Conservation (phyloP, 257 asterid genomes). For the Salvia splendens region DNA sequence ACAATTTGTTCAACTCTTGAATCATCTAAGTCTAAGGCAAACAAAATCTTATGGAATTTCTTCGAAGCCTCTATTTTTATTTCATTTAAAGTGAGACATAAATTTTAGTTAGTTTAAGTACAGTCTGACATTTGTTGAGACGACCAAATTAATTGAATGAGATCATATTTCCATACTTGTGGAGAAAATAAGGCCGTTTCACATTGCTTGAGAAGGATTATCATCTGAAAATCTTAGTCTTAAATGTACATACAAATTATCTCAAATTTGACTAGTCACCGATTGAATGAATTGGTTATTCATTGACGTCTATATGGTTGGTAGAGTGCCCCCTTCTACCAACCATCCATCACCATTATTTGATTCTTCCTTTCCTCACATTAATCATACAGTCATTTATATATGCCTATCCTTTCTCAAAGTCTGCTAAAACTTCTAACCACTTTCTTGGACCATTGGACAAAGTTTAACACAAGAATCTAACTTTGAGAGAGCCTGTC, state of each 20-base stretch:
- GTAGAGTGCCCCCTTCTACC: constrained; percentile 30
- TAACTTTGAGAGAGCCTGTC: background rate
- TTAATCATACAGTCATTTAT: constrained; percentile 16
- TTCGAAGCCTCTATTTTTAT: background rate
- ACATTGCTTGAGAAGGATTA: constrained; percentile 22
- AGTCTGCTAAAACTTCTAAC: constrained; percentile 5
- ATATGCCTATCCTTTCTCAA: constrained; percentile 5
- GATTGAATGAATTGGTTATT: constrained; percentile 8
- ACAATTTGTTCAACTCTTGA: background rate
- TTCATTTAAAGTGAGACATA: constrained; percentile 19
- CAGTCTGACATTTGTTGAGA: constrained; percentile 29
- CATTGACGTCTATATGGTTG: constrained; percentile 23
- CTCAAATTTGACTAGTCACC: constrained; percentile 4
- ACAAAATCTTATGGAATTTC: constrained; percentile 16
- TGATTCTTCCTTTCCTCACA: constrained; percentile 23
- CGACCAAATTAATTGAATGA: constrained; percentile 27
- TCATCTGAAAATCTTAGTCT: constrained; percentile 23
- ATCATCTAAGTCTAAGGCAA: background rate
- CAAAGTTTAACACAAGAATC: constrained; percentile 3
- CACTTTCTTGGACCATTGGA: background rate
- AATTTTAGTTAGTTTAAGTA: constrained; percentile 1
- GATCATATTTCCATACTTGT: constrained; percentile 17
- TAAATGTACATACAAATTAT: constrained; percentile 16
- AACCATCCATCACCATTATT: constrained; percentile 21
- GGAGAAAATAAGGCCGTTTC: constrained; percentile 12